Conservation (phyloP, 2,329 filamentous ascomycete genomes). For the Nakataea oryzae region DNA sequence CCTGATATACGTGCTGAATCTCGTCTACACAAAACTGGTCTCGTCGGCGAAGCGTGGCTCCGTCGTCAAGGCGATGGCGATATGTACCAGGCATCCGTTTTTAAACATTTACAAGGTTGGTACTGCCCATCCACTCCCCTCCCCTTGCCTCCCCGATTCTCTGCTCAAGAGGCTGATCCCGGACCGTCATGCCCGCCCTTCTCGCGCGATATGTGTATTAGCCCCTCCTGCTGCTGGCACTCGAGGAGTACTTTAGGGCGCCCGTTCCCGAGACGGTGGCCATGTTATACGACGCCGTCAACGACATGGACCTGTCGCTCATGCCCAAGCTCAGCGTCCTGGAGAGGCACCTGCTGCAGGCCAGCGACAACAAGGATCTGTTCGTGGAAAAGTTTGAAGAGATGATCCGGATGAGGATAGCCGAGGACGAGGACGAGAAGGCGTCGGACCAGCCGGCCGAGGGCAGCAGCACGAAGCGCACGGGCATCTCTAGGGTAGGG, state of each 20-base stretch:
- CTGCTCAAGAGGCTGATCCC: background rate
- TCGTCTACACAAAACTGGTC: conserved; percentile 98
- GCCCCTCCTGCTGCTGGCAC: conserved; percentile 78
- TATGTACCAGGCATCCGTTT: conserved; percentile 95
- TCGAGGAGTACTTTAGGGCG: conserved; percentile 95
- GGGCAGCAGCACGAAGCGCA: conserved; percentile 34
- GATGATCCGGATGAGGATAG: conserved; percentile 77
- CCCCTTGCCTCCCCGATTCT: background rate
- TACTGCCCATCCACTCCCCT: too few species aligned
- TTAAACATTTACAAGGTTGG: conserved; percentile 91
- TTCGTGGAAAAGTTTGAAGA: conserved; percentile 97
- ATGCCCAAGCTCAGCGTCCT: conserved; percentile 78
- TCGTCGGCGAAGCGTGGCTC: conserved; percentile 87
- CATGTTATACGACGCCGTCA: conserved; percentile 83
- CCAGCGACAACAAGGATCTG: conserved; percentile 88
- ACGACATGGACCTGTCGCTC: conserved; percentile 90
- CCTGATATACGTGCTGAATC: conserved; percentile 89
- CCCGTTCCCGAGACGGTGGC: conserved; percentile 81
- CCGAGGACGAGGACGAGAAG: conserved; percentile 45
- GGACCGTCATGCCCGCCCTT: background rate
- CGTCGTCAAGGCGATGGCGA: conserved; percentile 96
- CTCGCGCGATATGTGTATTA: conserved; percentile 20
- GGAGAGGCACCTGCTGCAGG: conserved; percentile 77
- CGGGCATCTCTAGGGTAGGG: conserved; percentile 47
- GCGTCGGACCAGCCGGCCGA: conserved; percentile 32